Conservation (phyloP, 2,329 filamentous ascomycete species). For the Fusarium burgessii region DNA sequence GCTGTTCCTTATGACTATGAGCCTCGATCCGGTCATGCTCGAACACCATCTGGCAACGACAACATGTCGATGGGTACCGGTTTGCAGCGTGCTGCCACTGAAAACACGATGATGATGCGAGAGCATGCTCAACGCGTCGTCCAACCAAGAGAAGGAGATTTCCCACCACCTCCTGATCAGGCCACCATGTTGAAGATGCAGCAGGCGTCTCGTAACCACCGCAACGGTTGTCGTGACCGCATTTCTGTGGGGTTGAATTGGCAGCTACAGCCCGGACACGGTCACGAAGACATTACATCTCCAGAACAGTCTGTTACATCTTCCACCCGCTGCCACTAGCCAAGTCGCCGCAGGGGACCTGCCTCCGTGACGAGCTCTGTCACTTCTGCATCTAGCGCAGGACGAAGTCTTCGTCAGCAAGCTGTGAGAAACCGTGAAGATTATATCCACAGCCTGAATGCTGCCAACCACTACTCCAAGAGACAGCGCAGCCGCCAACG, state of each 20-base stretch:
- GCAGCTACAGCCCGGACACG: constrained; percentile 70
- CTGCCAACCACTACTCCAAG: constrained; percentile 73
- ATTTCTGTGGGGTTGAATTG: constrained; percentile 79
- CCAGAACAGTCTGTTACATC: constrained; percentile 67
- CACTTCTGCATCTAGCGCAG: constrained; percentile 66
- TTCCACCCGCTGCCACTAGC: constrained; percentile 67
- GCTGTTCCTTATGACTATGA: constrained; percentile 43
- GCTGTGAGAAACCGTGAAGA: constrained; percentile 76
- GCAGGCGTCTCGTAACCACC: constrained; percentile 67
- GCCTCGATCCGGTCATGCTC: constrained; percentile 49
- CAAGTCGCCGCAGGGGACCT: constrained; percentile 64
- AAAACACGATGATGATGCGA: constrained; percentile 73
- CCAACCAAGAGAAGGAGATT: constrained; percentile 48
- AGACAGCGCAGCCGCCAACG: constrained; percentile 67
- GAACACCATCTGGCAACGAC: constrained; percentile 58
- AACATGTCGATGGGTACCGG: constrained; percentile 58
- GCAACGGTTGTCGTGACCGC: constrained; percentile 80
- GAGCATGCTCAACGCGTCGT: constrained; percentile 57
- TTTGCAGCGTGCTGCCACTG: constrained; percentile 74
- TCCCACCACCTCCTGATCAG: constrained; percentile 73
- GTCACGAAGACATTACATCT: constrained; percentile 66
- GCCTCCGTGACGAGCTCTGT: constrained; percentile 69
- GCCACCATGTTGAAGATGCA: constrained; percentile 70
- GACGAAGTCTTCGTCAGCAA: constrained; percentile 62
- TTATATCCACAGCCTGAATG: constrained; percentile 87